A percentile compares a stretch with the other conserved stretches of the same genome.
Evolutionary conservation across 148 eudicot species (phyloP).

Genomic region (Chenopodium quinoa): DNA sequence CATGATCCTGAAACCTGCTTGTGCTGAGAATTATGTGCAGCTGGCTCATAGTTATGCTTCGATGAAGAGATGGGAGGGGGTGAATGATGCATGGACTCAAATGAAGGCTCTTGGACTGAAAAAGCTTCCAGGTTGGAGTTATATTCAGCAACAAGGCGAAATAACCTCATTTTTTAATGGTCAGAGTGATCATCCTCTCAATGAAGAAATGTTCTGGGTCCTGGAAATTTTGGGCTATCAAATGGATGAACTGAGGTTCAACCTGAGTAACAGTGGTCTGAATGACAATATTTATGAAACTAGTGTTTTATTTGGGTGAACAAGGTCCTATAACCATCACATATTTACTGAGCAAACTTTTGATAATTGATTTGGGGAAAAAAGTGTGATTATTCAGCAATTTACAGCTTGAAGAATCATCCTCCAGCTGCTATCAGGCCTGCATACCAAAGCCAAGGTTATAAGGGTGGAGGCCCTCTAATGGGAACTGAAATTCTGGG

Average conservation of each 20-base stretch:
- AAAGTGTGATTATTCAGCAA: background rate
- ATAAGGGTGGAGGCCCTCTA: background rate
- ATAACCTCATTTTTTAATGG: conserved; percentile 63
- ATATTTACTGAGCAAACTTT: background rate
- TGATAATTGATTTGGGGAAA: background rate
- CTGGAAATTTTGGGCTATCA: conserved; percentile 51
- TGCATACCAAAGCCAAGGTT: background rate
- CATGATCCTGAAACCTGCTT: conserved; percentile 38
- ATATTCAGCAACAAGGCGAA: conserved; percentile 57
- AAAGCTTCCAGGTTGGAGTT: conserved; percentile 90
- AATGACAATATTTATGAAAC: background rate
- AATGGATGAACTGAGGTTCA: conserved; percentile 34
- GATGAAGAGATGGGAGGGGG: conserved; percentile 77
- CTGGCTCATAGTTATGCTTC: conserved; percentile 74
- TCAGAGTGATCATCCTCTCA: conserved; percentile 63
- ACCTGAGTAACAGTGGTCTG: conserved; percentile 14
- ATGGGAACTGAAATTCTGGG: background rate
- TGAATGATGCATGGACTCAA: conserved; percentile 65
- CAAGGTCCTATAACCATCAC: background rate
- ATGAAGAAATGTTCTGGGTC: conserved; percentile 43
- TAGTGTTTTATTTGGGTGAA: background rate
- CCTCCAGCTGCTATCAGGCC: background rate
- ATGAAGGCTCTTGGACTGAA: conserved; percentile 80
- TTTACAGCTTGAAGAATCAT: background rate
- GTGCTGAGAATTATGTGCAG: conserved; percentile 74